These are phyloP conservation scores for Tolypocladium guangdongense DNA, from an alignment of 2,329 filamentous ascomycete species.

Conservation along the genomic window DNA sequence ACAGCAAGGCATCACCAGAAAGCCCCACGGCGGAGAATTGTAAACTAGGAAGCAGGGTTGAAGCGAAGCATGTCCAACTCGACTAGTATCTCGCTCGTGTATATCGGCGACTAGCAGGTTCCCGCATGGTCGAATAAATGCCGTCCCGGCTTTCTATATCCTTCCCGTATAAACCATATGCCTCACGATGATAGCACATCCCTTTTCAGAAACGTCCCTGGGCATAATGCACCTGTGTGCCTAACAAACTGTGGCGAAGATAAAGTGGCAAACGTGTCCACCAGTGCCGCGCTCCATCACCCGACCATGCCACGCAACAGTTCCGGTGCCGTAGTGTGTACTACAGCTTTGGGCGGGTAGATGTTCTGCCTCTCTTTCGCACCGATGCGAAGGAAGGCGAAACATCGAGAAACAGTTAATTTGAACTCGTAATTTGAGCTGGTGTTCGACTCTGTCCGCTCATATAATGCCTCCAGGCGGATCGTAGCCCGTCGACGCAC, in stretches of 20 bases:
- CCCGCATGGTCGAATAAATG: neutral
- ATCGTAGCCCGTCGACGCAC: conserved; percentile 38
- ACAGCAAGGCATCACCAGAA: neutral
- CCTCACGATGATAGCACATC: neutral
- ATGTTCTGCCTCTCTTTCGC: neutral
- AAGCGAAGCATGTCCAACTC: neutral
- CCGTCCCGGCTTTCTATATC: neutral
- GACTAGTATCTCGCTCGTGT: neutral
- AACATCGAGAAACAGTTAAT: neutral
- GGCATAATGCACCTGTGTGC: neutral
- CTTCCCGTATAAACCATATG: neutral
- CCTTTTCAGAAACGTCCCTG: neutral
- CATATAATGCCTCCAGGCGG: conserved; percentile 51
- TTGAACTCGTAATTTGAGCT: neutral
- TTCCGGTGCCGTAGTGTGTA: neutral
- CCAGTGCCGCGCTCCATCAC: neutral
- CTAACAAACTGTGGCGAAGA: neutral
- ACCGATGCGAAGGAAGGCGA: too few relatives aligned
- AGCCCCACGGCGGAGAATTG: neutral
- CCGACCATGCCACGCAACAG: neutral
- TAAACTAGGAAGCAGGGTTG: neutral
- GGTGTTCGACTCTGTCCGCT: conserved; percentile 2
- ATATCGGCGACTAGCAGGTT: neutral
- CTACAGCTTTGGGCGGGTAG: neutral
- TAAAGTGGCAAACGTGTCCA: neutral